Evolutionary conservation across 1,284 basidiomycete species (phyloP).

Genomic region (Fomitopsis schrenkii): DNA sequence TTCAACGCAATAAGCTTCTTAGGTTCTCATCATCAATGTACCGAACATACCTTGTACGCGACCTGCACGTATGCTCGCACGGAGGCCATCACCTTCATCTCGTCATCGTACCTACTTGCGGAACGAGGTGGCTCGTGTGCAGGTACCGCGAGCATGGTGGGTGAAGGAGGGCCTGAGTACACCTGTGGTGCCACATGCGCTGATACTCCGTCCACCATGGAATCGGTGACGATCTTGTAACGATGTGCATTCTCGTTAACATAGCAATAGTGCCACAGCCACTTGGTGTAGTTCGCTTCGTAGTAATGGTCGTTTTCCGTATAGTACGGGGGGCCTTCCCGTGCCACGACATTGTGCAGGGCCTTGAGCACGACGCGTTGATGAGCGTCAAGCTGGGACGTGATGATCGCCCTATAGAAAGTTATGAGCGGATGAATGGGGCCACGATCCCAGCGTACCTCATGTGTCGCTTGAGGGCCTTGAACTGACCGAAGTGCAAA

Average conservation of each 20-base stretch:
- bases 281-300: constrained; percentile 9
- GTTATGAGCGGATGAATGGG: neutral
- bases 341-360: constrained; percentile 19
- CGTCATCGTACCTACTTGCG: constrained; percentile 12
- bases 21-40: constrained; percentile 13
- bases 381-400: constrained; percentile 3
- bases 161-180: too few species aligned
- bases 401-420: constrained; percentile 5
- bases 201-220: neutral
- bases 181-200: neutral
- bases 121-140: neutral
- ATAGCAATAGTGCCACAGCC: constrained; percentile 18
- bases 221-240: neutral
- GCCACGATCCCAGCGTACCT: constrained; percentile 14
- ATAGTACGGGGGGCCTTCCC: constrained; percentile 26
- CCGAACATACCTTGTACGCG: constrained; percentile 20
- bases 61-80: constrained; percentile 25
- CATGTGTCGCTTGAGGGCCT: constrained; percentile 23
- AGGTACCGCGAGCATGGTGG: neutral
- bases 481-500: constrained; percentile 32
- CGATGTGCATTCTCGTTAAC: neutral
- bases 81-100: constrained; percentile 24
- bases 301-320: constrained; percentile 32
- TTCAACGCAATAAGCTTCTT: constrained; percentile 30
- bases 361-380: constrained; percentile 1